Evolutionary conservation across 2,329 filamentous ascomycete species (phyloP), one percentile per base, ranked within the genome.

Genomic region (Tolypocladium album): DNA sequence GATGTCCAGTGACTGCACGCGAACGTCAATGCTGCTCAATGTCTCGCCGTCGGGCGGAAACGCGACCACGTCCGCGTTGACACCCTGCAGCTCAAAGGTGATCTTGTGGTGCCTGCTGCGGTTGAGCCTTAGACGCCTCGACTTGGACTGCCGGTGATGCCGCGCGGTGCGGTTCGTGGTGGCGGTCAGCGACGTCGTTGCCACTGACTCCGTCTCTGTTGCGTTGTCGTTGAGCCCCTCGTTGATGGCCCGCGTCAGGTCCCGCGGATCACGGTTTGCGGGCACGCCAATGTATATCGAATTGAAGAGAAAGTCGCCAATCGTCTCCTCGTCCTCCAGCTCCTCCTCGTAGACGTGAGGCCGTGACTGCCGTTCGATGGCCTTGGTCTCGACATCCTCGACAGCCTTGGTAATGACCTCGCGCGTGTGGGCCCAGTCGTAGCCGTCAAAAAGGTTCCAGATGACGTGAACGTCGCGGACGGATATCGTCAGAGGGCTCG

Each of bases 401-500:
- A 99, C 92, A 8, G 91, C 92, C 69, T 93, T 89, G 27, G 87
- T 86, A 60, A 99, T 96, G 4, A 88, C 85, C 63, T 94, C 88
- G 52, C 93, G 84, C 0, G 95, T 99, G 52, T 85, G 83, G 66
- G 87, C 84, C 95, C 95, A 99, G 73, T 99, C 95, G 70, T 96
- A 99, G 1, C 94, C 94, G 76, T 99, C 94, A 72, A 94, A 97
- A 1, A 99, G 78, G 69, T 99, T 96, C 94, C 94, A 99, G 61
- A 97, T 97, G 58, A 97, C 78, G 70, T 97, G 91, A 7, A 96
- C 87, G 69, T 97, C 91, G 34, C 90, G 87, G 20, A 97, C 82
- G 6, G 86, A 85, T 3, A 97, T 79, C 64, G 86, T 87, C 17
- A 99, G 75, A 7, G 93, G 90, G 63, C 88, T 90, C 58, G 79